These are phyloP conservation scores for Camillea tinctor DNA, from an alignment of 2,329 filamentous ascomycete genomes.

Conservation along the genomic window DNA sequence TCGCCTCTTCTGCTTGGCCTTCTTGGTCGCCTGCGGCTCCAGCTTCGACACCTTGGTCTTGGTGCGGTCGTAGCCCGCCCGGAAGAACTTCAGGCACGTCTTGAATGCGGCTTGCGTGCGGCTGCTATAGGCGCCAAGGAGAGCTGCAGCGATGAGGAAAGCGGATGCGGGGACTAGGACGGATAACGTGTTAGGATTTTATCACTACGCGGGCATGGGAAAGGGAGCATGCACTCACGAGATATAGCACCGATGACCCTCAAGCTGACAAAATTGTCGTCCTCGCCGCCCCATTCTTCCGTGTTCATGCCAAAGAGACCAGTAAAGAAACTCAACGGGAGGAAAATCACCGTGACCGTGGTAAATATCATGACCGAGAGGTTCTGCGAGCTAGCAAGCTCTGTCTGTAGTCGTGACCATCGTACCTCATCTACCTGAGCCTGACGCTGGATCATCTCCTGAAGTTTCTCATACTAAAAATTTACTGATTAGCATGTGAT, in stretches of 20 bases:
- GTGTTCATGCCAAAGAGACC: slow-evolving; percentile 66
- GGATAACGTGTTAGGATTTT: slow-evolving; percentile 1
- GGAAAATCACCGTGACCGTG: slow-evolving; percentile 61
- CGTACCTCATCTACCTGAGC: slow-evolving; percentile 66
- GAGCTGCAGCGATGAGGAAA: slow-evolving; percentile 47
- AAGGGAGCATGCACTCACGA: slow-evolving; percentile 23
- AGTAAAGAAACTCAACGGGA: slow-evolving; percentile 65
- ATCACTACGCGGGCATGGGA: slow-evolving; percentile 18
- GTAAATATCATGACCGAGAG: slow-evolving; percentile 67
- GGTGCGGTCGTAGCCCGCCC: slow-evolving; percentile 4
- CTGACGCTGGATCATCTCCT: slow-evolving; percentile 66
- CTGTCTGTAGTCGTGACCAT: slow-evolving; percentile 60
- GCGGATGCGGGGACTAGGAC: slow-evolving; percentile 44
- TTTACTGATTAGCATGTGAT: slow-evolving; percentile 7
- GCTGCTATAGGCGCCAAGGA: slow-evolving; percentile 56
- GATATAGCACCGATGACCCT: slow-evolving; percentile 47
- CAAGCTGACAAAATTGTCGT: slow-evolving; percentile 42
- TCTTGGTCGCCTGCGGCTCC: slow-evolving; percentile 27
- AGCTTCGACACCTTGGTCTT: slow-evolving; percentile 23
- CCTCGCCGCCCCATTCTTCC: slow-evolving; percentile 54
- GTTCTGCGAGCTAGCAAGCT: slow-evolving; percentile 61
- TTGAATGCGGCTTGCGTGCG: slow-evolving; percentile 37
- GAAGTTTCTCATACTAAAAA: slow-evolving; percentile 57
- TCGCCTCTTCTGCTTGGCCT: slow-evolving; percentile 22
- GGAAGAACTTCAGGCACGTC: slow-evolving; percentile 19